Conservation (phyloP, 2,329 filamentous ascomycete species). For the Chaetothyriales sp. region DNA sequence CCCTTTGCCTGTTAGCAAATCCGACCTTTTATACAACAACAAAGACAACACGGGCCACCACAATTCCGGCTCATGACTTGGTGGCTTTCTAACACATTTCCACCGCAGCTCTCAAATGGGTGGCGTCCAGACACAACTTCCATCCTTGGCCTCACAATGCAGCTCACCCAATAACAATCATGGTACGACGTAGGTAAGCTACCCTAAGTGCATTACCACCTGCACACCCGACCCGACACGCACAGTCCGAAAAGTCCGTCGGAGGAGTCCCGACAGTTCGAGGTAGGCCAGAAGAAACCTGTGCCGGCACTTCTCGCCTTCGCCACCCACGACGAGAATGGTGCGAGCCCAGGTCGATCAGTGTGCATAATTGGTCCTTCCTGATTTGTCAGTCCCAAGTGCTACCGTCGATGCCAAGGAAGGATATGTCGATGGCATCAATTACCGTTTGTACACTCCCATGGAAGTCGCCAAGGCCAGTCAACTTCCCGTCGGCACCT, state of each 20-base stretch:
- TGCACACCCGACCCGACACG: too few relatives aligned
- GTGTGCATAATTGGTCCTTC: slow-evolving; percentile 9
- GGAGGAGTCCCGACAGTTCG: slow-evolving; percentile 12
- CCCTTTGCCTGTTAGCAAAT: too few relatives aligned
- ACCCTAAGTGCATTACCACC: neutral
- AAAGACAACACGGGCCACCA: too few relatives aligned
- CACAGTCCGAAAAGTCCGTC: slow-evolving; percentile 11
- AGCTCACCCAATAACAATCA: slow-evolving; percentile 13
- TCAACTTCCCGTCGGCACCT: slow-evolving; percentile 14
- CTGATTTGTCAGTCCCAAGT: slow-evolving; percentile 10
- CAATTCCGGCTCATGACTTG: too few relatives aligned
- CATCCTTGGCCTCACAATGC: slow-evolving; percentile 6
- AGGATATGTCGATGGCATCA: slow-evolving; percentile 13
- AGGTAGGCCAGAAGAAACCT: slow-evolving; percentile 12
- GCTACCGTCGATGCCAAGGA: slow-evolving; percentile 15
- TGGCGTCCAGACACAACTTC: neutral
- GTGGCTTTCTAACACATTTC: neutral
- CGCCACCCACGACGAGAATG: too few relatives aligned
- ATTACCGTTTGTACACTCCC: slow-evolving; percentile 14
- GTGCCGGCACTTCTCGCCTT: too few relatives aligned
- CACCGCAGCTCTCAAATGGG: too few relatives aligned
- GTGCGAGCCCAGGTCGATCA: slow-evolving; percentile 9
- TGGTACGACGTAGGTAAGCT: slow-evolving; percentile 9
- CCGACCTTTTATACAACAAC: too few relatives aligned
- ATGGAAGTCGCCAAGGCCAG: slow-evolving; percentile 9